A percentile compares a stretch with the other conserved stretches of the same genome.
Evolutionary conservation across 2,329 filamentous ascomycete species (phyloP).

Genomic region (Aspergillus ochraceoroseus): DNA sequence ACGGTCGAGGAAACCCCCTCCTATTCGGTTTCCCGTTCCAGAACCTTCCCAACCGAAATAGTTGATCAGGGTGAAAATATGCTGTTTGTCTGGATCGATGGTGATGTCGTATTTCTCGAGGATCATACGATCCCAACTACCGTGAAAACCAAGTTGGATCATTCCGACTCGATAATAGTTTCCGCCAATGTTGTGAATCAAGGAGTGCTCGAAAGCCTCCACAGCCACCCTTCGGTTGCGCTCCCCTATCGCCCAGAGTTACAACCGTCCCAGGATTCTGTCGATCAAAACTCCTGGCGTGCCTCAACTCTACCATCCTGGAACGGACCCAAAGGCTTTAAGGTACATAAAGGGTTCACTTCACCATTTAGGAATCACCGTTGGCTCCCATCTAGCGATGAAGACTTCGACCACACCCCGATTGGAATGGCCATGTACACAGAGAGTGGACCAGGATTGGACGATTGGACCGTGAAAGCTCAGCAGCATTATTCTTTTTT

Average conservation of each 20-base stretch:
- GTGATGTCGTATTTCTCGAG: conserved; percentile 43
- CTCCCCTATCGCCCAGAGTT: conserved; percentile 52
- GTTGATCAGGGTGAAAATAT: conserved; percentile 19
- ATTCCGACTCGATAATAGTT: conserved; percentile 50
- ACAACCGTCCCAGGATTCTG: conserved; percentile 15
- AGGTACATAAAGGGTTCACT: conserved; percentile 26
- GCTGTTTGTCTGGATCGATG: conserved; percentile 45
- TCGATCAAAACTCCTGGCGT: conserved; percentile 28
- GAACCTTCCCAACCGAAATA: conserved; percentile 17
- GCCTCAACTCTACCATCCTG: conserved; percentile 34
- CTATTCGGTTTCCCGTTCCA: conserved; percentile 26
- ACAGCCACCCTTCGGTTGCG: conserved; percentile 51
- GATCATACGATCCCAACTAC: conserved; percentile 50
- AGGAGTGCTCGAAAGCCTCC: conserved; percentile 51
- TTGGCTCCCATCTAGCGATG: conserved; percentile 46
- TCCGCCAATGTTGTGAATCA: conserved; percentile 57
- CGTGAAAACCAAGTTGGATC: conserved; percentile 49
- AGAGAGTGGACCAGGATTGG: conserved; percentile 42
- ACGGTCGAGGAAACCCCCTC: conserved; percentile 27
- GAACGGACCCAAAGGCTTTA: conserved; percentile 32
- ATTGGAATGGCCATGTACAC: conserved; percentile 49
- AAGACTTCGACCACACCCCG: conserved; percentile 42
- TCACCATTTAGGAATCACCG: conserved; percentile 42
- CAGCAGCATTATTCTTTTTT: conserved; percentile 46
- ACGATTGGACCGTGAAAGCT: conserved; percentile 49